Conservation (phyloP, 768 basidiomycete genomes). For the Inosperma sp. region DNA sequence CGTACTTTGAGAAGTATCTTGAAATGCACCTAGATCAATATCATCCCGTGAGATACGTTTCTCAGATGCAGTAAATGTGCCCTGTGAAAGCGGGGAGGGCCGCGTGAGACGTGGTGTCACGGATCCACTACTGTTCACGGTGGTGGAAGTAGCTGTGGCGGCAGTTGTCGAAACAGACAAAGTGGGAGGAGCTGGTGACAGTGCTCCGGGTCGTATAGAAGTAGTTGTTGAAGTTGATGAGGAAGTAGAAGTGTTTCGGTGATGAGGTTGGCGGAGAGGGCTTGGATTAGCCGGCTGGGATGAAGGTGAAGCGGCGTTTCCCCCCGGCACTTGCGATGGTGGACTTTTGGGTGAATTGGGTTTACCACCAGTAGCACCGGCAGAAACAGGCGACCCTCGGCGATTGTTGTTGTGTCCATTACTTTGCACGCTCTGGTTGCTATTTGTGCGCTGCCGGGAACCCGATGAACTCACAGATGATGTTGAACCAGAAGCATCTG, state of each 20-base stretch:
- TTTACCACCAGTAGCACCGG: slow-evolving; percentile 12
- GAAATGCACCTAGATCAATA: slow-evolving; percentile 58
- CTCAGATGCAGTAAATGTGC: slow-evolving; percentile 56
- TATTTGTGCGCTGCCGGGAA: slow-evolving; percentile 65
- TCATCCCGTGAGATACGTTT: slow-evolving; percentile 77
- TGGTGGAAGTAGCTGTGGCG: slow-evolving; percentile 35
- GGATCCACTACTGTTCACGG: slow-evolving; percentile 27
- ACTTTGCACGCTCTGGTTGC: slow-evolving; percentile 59
- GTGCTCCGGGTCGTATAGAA: slow-evolving; percentile 24
- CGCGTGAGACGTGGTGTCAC: slow-evolving; percentile 40
- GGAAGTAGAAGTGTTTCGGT: slow-evolving; percentile 42
- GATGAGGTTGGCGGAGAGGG: slow-evolving; percentile 39
- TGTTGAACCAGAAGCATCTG: slow-evolving; percentile 74
- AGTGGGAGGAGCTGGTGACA: slow-evolving; percentile 24
- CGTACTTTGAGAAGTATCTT: slow-evolving; percentile 33
- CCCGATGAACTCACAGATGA: slow-evolving; percentile 70
- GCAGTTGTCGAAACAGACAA: slow-evolving; percentile 36
- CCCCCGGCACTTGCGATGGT: slow-evolving; percentile 16
- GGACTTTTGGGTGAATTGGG: slow-evolving; percentile 26
- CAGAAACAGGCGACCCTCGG: slow-evolving; percentile 31
- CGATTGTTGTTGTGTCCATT: slow-evolving; percentile 34
- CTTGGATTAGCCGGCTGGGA: slow-evolving; percentile 15
- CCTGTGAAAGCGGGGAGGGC: slow-evolving; percentile 70
- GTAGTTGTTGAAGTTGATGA: slow-evolving; percentile 45
- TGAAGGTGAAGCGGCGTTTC: slow-evolving; percentile 16